Percentiles rank a stretch among this genome's conserved stretches.
Conservation (phyloP, 495 filamentous ascomycete species). For the Aspergillus steynii region DNA sequence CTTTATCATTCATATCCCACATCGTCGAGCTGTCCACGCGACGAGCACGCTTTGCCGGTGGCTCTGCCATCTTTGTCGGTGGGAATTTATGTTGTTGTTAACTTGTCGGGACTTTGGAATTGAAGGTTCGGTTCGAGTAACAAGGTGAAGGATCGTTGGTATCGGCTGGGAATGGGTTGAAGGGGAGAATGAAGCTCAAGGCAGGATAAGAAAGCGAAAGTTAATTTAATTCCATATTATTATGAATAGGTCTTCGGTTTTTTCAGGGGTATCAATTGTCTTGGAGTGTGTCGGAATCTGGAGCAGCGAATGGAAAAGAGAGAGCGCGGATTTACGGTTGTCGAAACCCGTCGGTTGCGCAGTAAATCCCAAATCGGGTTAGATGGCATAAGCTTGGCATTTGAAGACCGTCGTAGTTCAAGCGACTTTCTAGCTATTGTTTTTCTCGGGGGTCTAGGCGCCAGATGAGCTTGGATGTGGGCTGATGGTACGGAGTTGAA, state of each 20-base stretch:
- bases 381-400: not conserved
- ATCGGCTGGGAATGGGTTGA: not conserved
- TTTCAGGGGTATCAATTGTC: not conserved
- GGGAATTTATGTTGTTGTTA: not conserved
- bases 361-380: not conserved
- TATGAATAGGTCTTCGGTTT: not conserved
- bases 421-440: no score
- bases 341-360: not conserved
- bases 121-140: not conserved
- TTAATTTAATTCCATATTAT: not conserved
- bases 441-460: no score
- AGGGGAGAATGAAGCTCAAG: not conserved
- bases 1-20: constrained; percentile 51
- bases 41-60: constrained; percentile 54
- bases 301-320: not conserved
- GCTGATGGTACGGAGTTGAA: no score
- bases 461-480: no score
- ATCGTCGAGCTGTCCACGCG: constrained; percentile 53
- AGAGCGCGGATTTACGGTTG: not conserved
- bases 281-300: not conserved
- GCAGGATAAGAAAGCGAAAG: not conserved
- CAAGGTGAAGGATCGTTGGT: not conserved
- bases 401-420: no score
- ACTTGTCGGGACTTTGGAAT: not conserved
- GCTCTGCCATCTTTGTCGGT: constrained; percentile 49